Conservation (phyloP, 2,329 filamentous ascomycete species). For the Onygena corvina region DNA sequence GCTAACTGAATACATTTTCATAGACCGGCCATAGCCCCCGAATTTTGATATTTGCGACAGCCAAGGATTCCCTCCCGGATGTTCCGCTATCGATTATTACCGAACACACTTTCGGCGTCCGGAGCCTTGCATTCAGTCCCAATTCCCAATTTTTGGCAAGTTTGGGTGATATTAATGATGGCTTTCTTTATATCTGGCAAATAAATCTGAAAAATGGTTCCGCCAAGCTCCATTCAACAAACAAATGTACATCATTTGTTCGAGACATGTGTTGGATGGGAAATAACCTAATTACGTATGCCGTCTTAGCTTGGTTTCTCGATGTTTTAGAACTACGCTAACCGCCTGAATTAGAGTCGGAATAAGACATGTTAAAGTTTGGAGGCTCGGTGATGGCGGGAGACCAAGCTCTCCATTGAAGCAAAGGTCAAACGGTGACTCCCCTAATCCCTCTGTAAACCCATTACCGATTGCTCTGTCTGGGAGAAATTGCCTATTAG, state of each 20-base stretch:
- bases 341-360: conserved; percentile 43
- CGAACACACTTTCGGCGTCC: conserved; percentile 84
- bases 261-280: conserved; percentile 87
- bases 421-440: conserved; percentile 40
- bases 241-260: conserved; percentile 82
- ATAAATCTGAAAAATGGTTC: conserved; percentile 72
- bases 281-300: conserved; percentile 60
- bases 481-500: conserved; percentile 79
- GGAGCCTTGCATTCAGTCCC: conserved; percentile 75
- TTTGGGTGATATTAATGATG: conserved; percentile 78
- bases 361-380: conserved; percentile 83
- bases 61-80: conserved; percentile 63
- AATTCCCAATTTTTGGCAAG: conserved; percentile 81
- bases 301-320: conserved; percentile 14
- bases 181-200: conserved; percentile 83
- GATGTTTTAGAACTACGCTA: conserved; percentile 1
- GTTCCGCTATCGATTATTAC: conserved; percentile 70
- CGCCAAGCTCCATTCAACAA: conserved; percentile 68
- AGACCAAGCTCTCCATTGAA: conserved; percentile 50
- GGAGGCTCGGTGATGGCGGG: conserved; percentile 62
- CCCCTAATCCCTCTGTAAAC: conserved; percentile 25
- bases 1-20: conserved; percentile 21
- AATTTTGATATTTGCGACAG: conserved; percentile 77
- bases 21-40: conserved; percentile 82
- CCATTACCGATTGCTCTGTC: conserved; percentile 56